Conservation (phyloP, 169 alveolate species). For the Perkinsus olseni region DNA sequence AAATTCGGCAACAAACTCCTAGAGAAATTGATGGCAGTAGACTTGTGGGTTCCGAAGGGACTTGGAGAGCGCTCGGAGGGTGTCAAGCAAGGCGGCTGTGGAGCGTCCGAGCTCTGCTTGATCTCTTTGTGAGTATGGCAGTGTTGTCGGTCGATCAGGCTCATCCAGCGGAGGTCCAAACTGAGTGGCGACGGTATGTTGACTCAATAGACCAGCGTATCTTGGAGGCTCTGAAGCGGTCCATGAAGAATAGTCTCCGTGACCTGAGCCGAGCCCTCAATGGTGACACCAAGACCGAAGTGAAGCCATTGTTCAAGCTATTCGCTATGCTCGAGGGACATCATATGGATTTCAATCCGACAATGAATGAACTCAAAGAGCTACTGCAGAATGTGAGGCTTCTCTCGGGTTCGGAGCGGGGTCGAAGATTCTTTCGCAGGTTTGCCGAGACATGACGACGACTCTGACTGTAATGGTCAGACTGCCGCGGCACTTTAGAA, state of each 20-base stretch:
- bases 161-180: constrained; percentile 48
- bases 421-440: constrained; percentile 19
- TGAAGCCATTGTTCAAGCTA: constrained; percentile 40
- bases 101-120: too few species aligned
- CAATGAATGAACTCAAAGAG: constrained; percentile 39
- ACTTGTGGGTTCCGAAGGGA: too few species aligned
- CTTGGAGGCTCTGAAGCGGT: constrained; percentile 63
- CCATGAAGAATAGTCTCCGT: constrained; percentile 57
- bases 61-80: too few species aligned
- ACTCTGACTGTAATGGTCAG: constrained; percentile 38
- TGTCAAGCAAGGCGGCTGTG: too few species aligned
- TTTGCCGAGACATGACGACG: constrained; percentile 40
- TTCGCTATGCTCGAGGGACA: constrained; percentile 29
- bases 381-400: background rate
- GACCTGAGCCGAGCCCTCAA: constrained; percentile 30
- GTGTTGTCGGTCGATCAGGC: background rate
- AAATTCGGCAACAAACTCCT: too few species aligned
- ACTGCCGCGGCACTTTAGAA: constrained; percentile 29
- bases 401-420: background rate
- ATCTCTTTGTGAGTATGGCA: too few species aligned
- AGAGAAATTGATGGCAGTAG: too few species aligned
- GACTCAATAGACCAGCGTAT: constrained; percentile 35
- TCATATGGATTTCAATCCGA: constrained; percentile 43
- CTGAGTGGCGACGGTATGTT: constrained; percentile 32
- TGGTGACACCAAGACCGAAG: constrained; percentile 40